Conservation (phyloP, 352 stramenopile species). For the Pythium oligandrum region DNA sequence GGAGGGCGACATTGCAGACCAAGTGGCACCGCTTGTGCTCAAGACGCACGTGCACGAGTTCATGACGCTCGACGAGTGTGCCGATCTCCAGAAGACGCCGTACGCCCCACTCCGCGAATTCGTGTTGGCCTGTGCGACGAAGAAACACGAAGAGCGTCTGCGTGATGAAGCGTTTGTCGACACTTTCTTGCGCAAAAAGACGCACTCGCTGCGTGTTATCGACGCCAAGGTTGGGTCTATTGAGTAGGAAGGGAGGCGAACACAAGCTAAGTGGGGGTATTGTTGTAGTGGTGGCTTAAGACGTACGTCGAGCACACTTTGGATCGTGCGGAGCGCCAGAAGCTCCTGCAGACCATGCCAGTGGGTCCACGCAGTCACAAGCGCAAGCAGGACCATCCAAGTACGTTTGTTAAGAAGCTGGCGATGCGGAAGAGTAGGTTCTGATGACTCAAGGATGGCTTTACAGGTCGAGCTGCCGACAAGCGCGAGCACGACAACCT, state of each 20-base stretch:
- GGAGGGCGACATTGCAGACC: conserved; percentile 42
- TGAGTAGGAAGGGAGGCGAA: neutral
- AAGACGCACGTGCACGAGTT: conserved; percentile 74
- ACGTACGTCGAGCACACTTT: conserved; percentile 71
- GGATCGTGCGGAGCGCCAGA: conserved; percentile 50
- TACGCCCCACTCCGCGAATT: conserved; percentile 64
- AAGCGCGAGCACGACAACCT: conserved; percentile 76
- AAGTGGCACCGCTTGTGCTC: conserved; percentile 51
- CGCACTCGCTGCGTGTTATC: conserved; percentile 57
- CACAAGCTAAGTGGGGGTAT: neutral
- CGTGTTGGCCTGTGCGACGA: conserved; percentile 35
- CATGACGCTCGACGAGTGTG: conserved; percentile 71
- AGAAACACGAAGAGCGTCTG: conserved; percentile 39
- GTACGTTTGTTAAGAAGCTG: conserved; percentile 19
- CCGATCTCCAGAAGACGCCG: conserved; percentile 33
- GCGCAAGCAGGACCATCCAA: conserved; percentile 64
- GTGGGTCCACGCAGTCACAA: conserved; percentile 35
- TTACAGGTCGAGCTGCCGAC: conserved; percentile 52
- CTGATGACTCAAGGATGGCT: too few species aligned
- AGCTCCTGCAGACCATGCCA: conserved; percentile 30
- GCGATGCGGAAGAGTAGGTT: too few species aligned
- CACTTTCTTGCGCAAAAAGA: conserved; percentile 45
- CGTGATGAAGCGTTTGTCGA: conserved; percentile 60
- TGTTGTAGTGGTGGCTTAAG: conserved; percentile 62
- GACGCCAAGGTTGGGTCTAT: conserved; percentile 43